A percentile compares a stretch with the other conserved stretches of the same genome.
phyloP scores from a whole-genome alignment of 106 monocot genomes.

The Platanthera zijinensis region DNA sequence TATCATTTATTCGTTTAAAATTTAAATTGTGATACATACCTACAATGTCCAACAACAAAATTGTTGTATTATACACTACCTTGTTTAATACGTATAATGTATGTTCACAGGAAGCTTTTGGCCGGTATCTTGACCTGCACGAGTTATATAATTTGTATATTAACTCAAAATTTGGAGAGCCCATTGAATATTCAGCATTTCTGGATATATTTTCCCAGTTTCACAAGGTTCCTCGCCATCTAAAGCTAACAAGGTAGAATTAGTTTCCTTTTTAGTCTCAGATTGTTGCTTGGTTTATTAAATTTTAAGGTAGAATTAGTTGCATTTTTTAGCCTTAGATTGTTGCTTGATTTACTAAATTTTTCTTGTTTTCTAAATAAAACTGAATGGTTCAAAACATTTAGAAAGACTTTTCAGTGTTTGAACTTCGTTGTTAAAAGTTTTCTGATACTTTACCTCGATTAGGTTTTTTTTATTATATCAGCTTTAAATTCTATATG shows the following conservation, averaged over 20 bases:
- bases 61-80: background rate
- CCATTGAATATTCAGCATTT: conserved; percentile 68
- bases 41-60: background rate
- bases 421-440: background rate
- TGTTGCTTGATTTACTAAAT: background rate
- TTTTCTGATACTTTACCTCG: background rate
- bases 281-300: background rate
- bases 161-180: conserved; percentile 92
- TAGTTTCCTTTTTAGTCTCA: background rate
- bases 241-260: conserved; percentile 68
- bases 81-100: background rate
- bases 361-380: background rate
- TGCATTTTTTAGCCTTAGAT: background rate
- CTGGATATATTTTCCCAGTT: conserved; percentile 66
- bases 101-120: conserved; percentile 71
- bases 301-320: background rate
- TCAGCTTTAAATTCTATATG: background rate
- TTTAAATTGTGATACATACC: background rate
- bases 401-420: background rate
- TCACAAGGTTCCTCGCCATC: conserved; percentile 46
- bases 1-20: background rate
- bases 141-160: conserved; percentile 84
- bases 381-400: background rate
- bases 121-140: conserved; percentile 91
- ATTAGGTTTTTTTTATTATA: background rate